Evolutionary conservation across 164 flowering plant species (phyloP), one percentile per base, ranked within the genome.

Genomic region (Santalum album): DNA sequence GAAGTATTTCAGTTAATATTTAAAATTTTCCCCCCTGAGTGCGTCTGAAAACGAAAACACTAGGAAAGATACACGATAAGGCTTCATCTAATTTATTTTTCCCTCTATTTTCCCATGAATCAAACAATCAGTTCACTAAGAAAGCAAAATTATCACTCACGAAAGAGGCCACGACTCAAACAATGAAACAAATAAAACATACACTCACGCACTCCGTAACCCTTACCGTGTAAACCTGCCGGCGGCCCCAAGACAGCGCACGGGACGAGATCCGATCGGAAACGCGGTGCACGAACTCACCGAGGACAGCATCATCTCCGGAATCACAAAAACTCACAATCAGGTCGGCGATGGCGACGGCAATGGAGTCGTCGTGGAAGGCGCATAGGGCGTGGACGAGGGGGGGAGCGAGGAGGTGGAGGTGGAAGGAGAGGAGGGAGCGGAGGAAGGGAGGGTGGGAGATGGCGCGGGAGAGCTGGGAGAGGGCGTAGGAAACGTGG

Each of bases 401-500:
- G 20, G 96, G 88, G 23, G 86, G 70, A 52, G 80, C 50, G 61
- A 90, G 77, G 55, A 90, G 64, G 69, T 79, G 90, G 22, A 79
- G 51, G 55, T 85, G 96, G 59, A 69, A 75, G n/a, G 76, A 47
- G 58, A 69, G 74, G 17, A 81, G 69, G 25, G 61, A 48, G 6
- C 51, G 62, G 61, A 76, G 75, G 59, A 84, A 85, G 1, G 49
- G 60, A 42, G 84, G 86, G 16, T 80, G 68, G 14, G 80, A 67
- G 63, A 86, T 57, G 32, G 96, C 89, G 9, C 23, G 72, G 20
- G 82, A 82, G 69, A 92, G 82, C 77, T 87, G 96, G 0, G 94
- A 83, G 55, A 92, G 82, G 7, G 97, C 96, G 76, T 85, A 85
- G 64, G 90, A 82, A 50, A 85, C 75, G 61, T 87, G 97, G 44